Evolutionary conservation across 2,329 filamentous ascomycete genomes (phyloP).

Genomic region (Hyphodiscus sp.): DNA sequence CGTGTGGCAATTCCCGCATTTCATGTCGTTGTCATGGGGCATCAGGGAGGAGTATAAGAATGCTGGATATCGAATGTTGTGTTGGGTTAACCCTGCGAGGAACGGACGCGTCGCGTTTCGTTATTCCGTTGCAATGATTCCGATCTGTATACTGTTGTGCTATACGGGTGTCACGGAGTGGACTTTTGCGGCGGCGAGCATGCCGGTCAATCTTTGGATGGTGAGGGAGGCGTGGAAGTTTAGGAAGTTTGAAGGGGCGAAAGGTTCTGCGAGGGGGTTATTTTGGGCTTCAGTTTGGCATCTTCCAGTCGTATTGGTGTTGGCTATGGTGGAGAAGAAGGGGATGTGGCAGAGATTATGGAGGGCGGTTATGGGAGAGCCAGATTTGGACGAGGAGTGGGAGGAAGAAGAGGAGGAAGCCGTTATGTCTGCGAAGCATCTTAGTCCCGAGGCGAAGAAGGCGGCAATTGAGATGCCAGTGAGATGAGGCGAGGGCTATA

Average conservation of each 20-base stretch:
- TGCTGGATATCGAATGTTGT: constrained; percentile 65
- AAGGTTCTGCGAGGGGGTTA: constrained; percentile 72
- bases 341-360: constrained; percentile 83
- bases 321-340: constrained; percentile 90
- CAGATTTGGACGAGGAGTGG: constrained; percentile 46
- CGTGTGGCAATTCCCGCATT: constrained; percentile 97
- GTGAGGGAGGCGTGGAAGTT: constrained; percentile 72
- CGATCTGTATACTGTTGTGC: constrained; percentile 76
- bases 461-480: constrained; percentile 6
- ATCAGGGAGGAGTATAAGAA: constrained; percentile 84
- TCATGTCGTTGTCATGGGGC: constrained; percentile 85
- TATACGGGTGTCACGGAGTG: constrained; percentile 77
- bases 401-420: constrained; percentile 45
- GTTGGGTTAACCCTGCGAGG: constrained; percentile 77
- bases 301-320: constrained; percentile 78
- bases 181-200: constrained; percentile 74
- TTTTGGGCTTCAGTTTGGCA: constrained; percentile 99
- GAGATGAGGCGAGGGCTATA: neutral
- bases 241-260: constrained; percentile 70
- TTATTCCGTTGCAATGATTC: constrained; percentile 80
- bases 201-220: constrained; percentile 82
- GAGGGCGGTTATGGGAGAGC: constrained; percentile 55
- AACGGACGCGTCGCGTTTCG: constrained; percentile 84
- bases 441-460: constrained; percentile 12
- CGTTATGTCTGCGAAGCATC: constrained; percentile 8